Conservation (phyloP, 1,139 yeast genomes). For the Pichia sp. region DNA sequence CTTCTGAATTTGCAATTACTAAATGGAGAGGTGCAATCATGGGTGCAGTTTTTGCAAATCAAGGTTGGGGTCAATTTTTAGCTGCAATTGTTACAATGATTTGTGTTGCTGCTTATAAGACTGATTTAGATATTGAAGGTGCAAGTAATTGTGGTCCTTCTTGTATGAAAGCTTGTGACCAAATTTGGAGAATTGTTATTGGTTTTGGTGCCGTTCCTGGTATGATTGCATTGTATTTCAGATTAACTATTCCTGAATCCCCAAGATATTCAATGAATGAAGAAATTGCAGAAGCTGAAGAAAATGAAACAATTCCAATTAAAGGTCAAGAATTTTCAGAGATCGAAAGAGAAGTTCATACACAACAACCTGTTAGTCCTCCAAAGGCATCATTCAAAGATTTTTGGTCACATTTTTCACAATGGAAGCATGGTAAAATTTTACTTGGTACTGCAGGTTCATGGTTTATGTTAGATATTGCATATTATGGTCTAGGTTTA, state of each 20-base stretch:
- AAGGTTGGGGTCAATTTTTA: slow-evolving; percentile 83
- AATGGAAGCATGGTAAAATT: slow-evolving; percentile 84
- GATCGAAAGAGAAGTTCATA: slow-evolving; percentile 27
- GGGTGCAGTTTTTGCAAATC: slow-evolving; percentile 91
- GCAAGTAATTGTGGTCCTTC: slow-evolving; percentile 50
- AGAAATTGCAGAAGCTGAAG: slow-evolving; percentile 44
- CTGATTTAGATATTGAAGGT: slow-evolving; percentile 43
- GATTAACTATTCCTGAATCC: slow-evolving; percentile 90
- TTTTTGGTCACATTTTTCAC: slow-evolving; percentile 64
- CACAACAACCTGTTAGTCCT: slow-evolving; percentile 31
- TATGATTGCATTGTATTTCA: slow-evolving; percentile 70
- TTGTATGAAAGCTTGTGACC: slow-evolving; percentile 75
- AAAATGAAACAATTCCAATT: slow-evolving; percentile 23
- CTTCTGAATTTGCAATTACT: slow-evolving; percentile 84
- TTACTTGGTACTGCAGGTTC: slow-evolving; percentile 92
- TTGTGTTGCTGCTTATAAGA: slow-evolving; percentile 66
- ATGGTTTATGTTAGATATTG: slow-evolving; percentile 95
- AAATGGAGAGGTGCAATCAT: slow-evolving; percentile 96
- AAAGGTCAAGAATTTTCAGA: slow-evolving; percentile 31
- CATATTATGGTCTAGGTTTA: slow-evolving; percentile 84
- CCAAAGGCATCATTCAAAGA: slow-evolving; percentile 56
- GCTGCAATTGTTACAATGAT: slow-evolving; percentile 77
- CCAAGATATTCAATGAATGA: slow-evolving; percentile 78
- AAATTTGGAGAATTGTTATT: slow-evolving; percentile 86
- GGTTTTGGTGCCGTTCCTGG: slow-evolving; percentile 93